Base-by-base conservation (phyloP, 495 filamentous ascomycete genomes). In the Polyplosphaeria fusca region DNA sequence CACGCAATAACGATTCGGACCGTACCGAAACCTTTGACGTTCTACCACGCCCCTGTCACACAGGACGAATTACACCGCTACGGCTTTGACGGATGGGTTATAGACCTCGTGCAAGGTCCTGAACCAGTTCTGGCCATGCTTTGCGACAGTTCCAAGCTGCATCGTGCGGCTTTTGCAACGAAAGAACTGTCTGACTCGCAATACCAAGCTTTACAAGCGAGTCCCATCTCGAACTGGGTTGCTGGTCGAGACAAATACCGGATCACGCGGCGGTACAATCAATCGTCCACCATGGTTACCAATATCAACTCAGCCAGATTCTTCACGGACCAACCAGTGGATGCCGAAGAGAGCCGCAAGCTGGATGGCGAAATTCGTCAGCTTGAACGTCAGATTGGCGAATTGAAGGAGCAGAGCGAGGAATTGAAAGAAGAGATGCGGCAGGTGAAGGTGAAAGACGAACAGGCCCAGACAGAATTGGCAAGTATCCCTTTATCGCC, bases 121-220 rank as follows among this genome's bases (percentile, higher is more conserved):
- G 87, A 87, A 14, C 82, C 89, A 3, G 88, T 99, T 2, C 71
- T 96, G 25, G 83, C 88, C 20, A 90, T 94, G 85, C 79, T 99
- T 26, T 95, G 88, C 64, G 76, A 77, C 22, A 83, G 86, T 47
- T 75, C 74, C 19, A 74, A 70, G 20, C 59, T 96, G 2, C 81
- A 94, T 60, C 69, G 73, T n/a, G 86, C 85, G 0, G 86, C 79
- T 0, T 75, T 94, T 32, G 72, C 79, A 13, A 70, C 82, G 38
- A 66, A 62, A n/a, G 81, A 88, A 22, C 80, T 88, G 26, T 79
- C 69, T 1, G 78, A 87, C 4, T 71, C 80, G 25, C 81, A 87
- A 54, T 89, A 81, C 65, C 73, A 83, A 14, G 64, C 59, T 1
- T 72, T 94, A 65, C 73, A 81, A 43, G 66, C 72, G 3, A 76